Base-by-base conservation (phyloP, 2,329 filamentous ascomycete genomes). In the Cytospora piceicola region DNA sequence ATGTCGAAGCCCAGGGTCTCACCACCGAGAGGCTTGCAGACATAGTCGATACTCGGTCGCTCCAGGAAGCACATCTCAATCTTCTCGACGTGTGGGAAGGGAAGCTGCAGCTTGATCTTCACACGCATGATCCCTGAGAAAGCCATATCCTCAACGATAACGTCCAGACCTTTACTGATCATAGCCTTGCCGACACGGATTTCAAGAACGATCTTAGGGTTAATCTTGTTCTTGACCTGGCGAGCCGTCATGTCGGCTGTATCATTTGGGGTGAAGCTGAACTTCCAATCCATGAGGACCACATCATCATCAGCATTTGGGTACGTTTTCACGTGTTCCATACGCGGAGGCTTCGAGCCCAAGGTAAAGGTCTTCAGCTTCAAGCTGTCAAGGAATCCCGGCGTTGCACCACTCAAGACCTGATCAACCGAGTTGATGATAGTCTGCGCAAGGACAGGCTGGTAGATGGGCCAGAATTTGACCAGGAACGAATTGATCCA, bases 381-480 rank as follows among this genome's bases (percentile, higher is more conserved):
- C 77, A 99, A 80, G 76, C 93, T 97, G 77, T 99, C 95, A 63
- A 99, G 83, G 73, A 99, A 98, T 0, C 90, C 87, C 0, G 95
- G 95, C 0, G 94, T 98, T 2, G 94, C 89, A 0, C 92, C 94
- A 74, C 94, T 97, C 64, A 99, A 83, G 59, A 99, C 93, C 80
- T 98, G 95, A 74, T 99, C 95, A 57, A 98, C 95, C 0, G 94
- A 93, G 76, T 89, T 93, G 78, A 98, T 91, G 72, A 99, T 91
- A 27, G 93, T 96, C 71, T 95, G 88, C 67, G 93, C 94, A 15
- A 99, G 86, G 12, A 98, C 92, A 1, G 95, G 95, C 63, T 95
- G 93, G 76, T 97, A 98, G 73, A 99, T 99, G 68, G 95, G 95
- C 95, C 95, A 99, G 81, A 99, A 99, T 77, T 99, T 99, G 79